Evolutionary conservation across 164 flowering plant genomes (phyloP).

Genomic region (Pachysandra terminalis): DNA sequence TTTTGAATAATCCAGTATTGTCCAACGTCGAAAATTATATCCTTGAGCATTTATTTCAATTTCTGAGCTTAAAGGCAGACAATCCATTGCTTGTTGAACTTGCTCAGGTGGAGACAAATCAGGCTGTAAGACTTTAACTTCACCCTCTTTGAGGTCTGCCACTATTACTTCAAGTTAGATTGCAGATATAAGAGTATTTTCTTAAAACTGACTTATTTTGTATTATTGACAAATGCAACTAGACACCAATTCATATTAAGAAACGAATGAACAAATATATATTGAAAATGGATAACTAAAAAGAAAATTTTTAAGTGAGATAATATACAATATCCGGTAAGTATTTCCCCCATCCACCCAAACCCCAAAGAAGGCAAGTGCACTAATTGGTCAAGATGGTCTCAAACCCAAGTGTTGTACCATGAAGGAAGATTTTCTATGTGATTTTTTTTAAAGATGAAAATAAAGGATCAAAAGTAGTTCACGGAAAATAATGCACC

Average conservation of each 20-base stretch:
- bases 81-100: conserved; percentile 55
- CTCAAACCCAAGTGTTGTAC: background rate
- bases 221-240: background rate
- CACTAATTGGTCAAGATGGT: background rate
- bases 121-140: conserved; percentile 34
- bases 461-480: background rate
- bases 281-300: background rate
- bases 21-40: conserved; percentile 56
- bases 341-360: background rate
- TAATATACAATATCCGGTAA: no score
- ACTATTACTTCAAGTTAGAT: conserved; percentile 8
- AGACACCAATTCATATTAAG: background rate
- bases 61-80: conserved; percentile 35
- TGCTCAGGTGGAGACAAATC: conserved; percentile 49
- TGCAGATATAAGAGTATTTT: background rate
- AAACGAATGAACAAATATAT: background rate
- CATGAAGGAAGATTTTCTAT: background rate
- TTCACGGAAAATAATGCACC: background rate
- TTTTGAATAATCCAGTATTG: conserved; percentile 69
- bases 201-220: background rate
- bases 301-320: background rate
- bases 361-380: background rate
- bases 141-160: conserved; percentile 43
- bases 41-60: conserved; percentile 9
- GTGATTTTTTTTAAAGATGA: no score